These are phyloP conservation scores for Blepharisma stoltei DNA, from an alignment of 73 alveolate species.

Conservation along the genomic window DNA sequence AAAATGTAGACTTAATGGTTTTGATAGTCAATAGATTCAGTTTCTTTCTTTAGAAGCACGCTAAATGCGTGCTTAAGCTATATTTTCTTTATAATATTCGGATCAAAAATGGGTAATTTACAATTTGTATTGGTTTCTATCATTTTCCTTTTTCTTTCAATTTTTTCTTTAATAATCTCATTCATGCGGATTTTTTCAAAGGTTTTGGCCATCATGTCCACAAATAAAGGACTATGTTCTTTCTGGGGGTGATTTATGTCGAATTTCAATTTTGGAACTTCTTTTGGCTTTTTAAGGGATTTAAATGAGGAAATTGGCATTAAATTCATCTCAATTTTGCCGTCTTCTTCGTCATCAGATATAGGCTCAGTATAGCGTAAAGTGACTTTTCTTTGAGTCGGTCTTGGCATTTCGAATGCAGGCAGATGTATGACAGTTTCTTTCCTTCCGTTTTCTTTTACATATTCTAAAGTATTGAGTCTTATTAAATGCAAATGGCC, in stretches of 20 bases:
- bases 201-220: slow-evolving; percentile 22
- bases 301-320: neutral
- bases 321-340: neutral
- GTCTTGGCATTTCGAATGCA: neutral
- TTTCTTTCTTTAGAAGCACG: too few relatives aligned
- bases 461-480: neutral
- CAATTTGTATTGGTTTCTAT: neutral
- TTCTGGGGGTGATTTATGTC: neutral
- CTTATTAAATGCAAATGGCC: too few relatives aligned
- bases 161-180: neutral
- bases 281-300: neutral
- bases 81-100: too few relatives aligned
- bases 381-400: neutral
- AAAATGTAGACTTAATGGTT: too few relatives aligned
- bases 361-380: neutral
- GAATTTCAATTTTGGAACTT: neutral
- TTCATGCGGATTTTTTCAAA: neutral
- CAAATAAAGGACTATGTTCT: neutral
- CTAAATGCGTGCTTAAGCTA: too few relatives aligned
- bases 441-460: neutral
- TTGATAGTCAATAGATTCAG: too few relatives aligned
- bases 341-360: neutral
- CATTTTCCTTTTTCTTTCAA: neutral
- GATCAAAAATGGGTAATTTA: neutral
- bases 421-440: neutral